Evolutionary conservation across 2,329 filamentous ascomycete genomes (phyloP), one percentile per base, ranked within the genome.

Genomic region (Grosmannia clavigera): DNA sequence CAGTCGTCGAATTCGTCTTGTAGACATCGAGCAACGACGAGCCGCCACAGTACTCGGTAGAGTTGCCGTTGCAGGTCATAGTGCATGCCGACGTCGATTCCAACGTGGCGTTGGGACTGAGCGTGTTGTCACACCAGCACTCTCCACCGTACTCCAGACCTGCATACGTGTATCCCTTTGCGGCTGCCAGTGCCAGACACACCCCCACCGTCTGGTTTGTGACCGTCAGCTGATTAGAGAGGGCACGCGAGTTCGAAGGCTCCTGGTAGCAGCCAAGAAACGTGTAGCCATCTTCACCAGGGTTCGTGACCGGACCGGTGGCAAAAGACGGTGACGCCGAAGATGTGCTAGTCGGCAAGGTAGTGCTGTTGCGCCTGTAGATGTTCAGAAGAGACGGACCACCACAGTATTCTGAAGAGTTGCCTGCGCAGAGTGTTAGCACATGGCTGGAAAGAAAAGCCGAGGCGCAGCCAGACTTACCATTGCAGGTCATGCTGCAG

Each of bases 201-300:
- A 27, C 59, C n/a, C 61, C 64, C 4, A 70, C 66, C 3, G 67
- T 70, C 60, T 65, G 51, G 33, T 55, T 63, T n/a, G 51, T 16
- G 14, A 52, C 50, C 2, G 63, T 62, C 16, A 65, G 35, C 50
- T 60, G 58, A 48, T 51, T 62, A 1, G 58, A 2, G 7, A 70
- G 57, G 0, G 68, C 67, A 2, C 68, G 65, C 6, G 50, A 38
- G 43, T 19, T 14, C 1, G 64, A 57, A 0, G 63, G 63, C 60
- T 70, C 68, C 16, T 64, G 63, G 61, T 73, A 74, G 61, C 73
- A 74, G 27, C 72, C 73, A 3, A 70, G 59, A 57, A 66, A 68
- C 4, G 51, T 54, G 58, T 69, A 74, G 16, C 65, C 66, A 38
- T 62, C 64, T 4, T 68, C 64, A 25, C 66, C 69, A 7, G 70